Evolutionary conservation across 2,329 filamentous ascomycete species (phyloP), one percentile per base, ranked within the genome.

Genomic region (Fusarium nodosum): DNA sequence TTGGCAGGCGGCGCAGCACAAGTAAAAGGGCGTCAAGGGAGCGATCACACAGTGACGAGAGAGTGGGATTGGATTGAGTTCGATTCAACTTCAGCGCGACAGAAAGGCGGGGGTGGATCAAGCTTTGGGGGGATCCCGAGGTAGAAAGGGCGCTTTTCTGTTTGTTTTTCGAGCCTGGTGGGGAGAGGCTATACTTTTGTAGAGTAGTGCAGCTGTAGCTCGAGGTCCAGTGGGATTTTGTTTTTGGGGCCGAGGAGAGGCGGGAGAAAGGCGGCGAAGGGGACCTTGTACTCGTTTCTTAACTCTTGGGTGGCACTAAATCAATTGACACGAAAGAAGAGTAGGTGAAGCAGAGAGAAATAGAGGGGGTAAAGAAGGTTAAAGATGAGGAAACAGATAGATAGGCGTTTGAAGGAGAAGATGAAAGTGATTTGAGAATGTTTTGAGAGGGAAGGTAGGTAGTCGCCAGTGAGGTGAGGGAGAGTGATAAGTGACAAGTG

Each of bases 81-180:
- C 44, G 24, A 30, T 48, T 51, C 34, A 52, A 41, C 39, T 46
- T 41, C 41, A 51, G 36, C 47, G 41, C 58, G 55, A 39, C 45
- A 56, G 36, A 60, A 71, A 61, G 63, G 67, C 67, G 67, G 58
- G 63, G 63, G 59, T 46, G 67, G 44, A 64, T 54, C 41, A 67
- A 63, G 26, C 50, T 60, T 60, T 52, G 46, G 45, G 36, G 20
- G 56, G n/a, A 39, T 56, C 39, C 53, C 47, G 63, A 71, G 52
- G 56, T 51, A 24, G 58, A 64, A 64, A 63, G 46, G 34, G 31
- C 46, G 46, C 38, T 38, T 48, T 50, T 50, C 39, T 66, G 52
- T 51, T 56, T 68, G 41, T 28, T 39, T 30, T 52, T 39, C 24
- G 34, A 52, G 48, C 34, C 33, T 41, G 48, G 24, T 52, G 55